phyloP scores from a whole-genome alignment of 805 yeast genomes.

The Wickerhamiella alocasiicola region DNA sequence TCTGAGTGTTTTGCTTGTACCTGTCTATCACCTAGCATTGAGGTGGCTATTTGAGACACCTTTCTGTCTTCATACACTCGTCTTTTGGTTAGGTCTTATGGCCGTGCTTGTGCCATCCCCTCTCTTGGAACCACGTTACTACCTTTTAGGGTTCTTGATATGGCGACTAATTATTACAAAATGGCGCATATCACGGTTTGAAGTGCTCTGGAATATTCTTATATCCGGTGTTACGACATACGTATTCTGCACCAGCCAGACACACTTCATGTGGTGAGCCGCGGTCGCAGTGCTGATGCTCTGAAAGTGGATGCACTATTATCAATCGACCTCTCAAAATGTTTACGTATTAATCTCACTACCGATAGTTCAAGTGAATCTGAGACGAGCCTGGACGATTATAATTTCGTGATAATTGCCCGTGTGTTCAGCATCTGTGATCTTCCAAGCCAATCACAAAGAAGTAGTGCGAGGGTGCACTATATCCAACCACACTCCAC shows the following conservation, averaged over 20 bases:
- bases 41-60: constrained; percentile 27
- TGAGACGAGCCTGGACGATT: no score
- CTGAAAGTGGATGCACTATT: no score
- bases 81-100: constrained; percentile 40
- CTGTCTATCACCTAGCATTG: constrained; percentile 54
- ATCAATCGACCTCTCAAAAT: no score
- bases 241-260: constrained; percentile 47
- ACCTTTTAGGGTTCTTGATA: constrained; percentile 63
- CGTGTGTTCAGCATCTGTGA: no score
- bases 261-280: constrained; percentile 89
- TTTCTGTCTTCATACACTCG: constrained; percentile 22
- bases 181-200: constrained; percentile 32
- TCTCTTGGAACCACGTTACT: constrained; percentile 86
- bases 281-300: no score
- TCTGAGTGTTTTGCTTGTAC: constrained; percentile 40
- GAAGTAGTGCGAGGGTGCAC: no score
- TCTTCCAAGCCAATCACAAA: no score
- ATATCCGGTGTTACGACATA: constrained; percentile 42
- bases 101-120: constrained; percentile 79
- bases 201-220: constrained; percentile 48
- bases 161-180: constrained; percentile 48
- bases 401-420: no score
- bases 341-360: no score
- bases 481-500: no score
- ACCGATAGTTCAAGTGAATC: no score